Evolutionary conservation across 768 basidiomycete species (phyloP).

Genomic region (Holtermanniella nyarrowii): DNA sequence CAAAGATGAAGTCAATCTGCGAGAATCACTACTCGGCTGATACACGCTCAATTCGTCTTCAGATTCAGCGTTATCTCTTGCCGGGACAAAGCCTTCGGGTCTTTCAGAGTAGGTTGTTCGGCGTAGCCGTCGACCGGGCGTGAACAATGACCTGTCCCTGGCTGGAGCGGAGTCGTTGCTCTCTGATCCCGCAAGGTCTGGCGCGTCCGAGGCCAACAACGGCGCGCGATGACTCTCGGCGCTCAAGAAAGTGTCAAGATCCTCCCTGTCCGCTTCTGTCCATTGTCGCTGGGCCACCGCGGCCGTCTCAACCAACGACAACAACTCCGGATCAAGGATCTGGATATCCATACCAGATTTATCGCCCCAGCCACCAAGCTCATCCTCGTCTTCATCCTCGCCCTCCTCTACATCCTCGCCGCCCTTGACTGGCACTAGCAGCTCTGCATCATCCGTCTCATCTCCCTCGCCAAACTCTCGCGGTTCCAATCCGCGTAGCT

Average conservation of each 20-base stretch:
- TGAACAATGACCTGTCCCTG: not conserved
- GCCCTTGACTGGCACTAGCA: slow-evolving; percentile 6
- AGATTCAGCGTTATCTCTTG: too few species aligned
- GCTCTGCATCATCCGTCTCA: not conserved
- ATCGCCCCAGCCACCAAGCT: slow-evolving; percentile 22
- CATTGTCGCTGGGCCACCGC: not conserved
- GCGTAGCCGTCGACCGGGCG: not conserved
- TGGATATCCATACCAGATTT: slow-evolving; percentile 14
- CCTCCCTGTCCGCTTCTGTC: slow-evolving; percentile 21
- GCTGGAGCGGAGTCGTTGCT: not conserved
- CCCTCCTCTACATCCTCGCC: slow-evolving; percentile 12
- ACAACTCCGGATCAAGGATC: not conserved
- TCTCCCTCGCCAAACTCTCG: slow-evolving; percentile 9
- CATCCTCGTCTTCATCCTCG: slow-evolving; percentile 25
- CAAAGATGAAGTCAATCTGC: too few species aligned
- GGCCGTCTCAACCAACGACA: not conserved
- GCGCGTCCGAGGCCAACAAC: too few species aligned
- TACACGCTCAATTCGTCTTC: too few species aligned
- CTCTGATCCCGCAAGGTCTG: too few species aligned
- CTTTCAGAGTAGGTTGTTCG: not conserved
- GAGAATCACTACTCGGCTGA: too few species aligned
- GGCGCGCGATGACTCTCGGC: slow-evolving; percentile 7
- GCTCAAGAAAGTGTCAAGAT: slow-evolving; percentile 19
- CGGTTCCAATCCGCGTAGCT: slow-evolving; percentile 1
- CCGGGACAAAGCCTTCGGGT: not conserved